Conservation (phyloP, 164 flowering plant genomes). For the Magnolia kwangsiensis region DNA sequence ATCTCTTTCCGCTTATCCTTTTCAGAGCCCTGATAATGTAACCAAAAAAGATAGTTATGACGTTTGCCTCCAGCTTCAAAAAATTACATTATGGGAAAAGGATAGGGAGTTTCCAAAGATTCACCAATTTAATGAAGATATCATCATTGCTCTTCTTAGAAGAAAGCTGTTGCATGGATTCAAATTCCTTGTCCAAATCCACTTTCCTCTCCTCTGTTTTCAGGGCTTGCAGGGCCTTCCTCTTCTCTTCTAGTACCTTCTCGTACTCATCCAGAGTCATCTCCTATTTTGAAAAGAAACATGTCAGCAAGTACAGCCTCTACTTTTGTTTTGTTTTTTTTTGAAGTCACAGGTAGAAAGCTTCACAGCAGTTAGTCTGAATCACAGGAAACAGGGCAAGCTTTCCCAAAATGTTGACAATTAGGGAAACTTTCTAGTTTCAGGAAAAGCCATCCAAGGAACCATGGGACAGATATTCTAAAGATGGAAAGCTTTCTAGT, state of each 20-base stretch:
- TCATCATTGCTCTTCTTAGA: constrained; percentile 74
- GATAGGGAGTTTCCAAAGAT: not conserved
- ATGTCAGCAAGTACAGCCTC: not conserved
- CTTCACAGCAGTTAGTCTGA: not conserved
- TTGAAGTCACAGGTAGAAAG: too few relatives aligned
- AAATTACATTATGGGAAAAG: not conserved
- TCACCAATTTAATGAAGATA: constrained; percentile 72
- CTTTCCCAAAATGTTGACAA: not conserved
- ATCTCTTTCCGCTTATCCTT: constrained; percentile 71
- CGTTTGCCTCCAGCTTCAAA: not conserved
- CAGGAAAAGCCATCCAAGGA: too few relatives aligned
- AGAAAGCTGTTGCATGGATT: constrained; percentile 72
- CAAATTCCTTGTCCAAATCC: constrained; percentile 58
- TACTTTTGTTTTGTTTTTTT: too few relatives aligned
- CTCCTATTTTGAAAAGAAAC: constrained; percentile 40
- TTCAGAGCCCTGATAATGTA: constrained; percentile 55
- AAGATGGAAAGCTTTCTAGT: too few relatives aligned
- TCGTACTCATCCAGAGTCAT: constrained; percentile 91
- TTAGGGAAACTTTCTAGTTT: too few relatives aligned
- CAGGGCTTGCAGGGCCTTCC: constrained; percentile 58
- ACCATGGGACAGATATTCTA: too few relatives aligned
- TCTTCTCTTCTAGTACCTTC: constrained; percentile 86
- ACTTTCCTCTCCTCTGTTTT: constrained; percentile 83
- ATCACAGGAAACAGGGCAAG: not conserved
- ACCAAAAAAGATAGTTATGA: not conserved